phyloP scores from a whole-genome alignment of 225 moss, liverwort and hornwort species.

The Neckera pumila region DNA sequence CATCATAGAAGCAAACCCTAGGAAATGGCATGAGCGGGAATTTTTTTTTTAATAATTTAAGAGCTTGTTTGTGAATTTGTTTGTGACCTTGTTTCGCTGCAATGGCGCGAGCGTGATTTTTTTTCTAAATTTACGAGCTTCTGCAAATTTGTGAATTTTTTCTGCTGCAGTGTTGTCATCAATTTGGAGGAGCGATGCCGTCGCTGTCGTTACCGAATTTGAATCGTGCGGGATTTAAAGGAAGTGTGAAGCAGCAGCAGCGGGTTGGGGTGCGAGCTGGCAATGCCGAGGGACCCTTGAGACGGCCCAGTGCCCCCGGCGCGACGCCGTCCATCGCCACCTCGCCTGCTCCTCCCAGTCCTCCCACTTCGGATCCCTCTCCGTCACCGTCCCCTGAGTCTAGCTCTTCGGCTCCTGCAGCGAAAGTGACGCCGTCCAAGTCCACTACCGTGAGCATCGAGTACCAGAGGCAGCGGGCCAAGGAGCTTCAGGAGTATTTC shows the following conservation, averaged over 20 bases:
- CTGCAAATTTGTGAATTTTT: background rate
- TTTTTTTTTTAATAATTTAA: background rate
- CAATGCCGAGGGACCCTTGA: conserved; percentile 48
- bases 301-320: conserved; percentile 46
- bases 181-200: conserved; percentile 17
- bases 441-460: conserved; percentile 64
- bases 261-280: conserved; percentile 2
- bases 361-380: conserved; percentile 25
- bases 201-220: conserved; percentile 25
- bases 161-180: conserved; percentile 19
- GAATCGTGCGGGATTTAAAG: conserved; percentile 8
- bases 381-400: conserved; percentile 23
- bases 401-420: background rate
- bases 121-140: background rate
- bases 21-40: background rate
- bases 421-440: conserved; percentile 27
- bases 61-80: background rate
- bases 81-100: background rate
- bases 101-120: background rate
- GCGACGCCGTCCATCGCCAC: conserved; percentile 50
- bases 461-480: conserved; percentile 93
- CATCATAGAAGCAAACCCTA: background rate
- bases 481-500: conserved; percentile 94
- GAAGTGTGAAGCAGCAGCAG: background rate
- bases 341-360: conserved; percentile 44